Evolutionary conservation across 2,329 filamentous ascomycete genomes (phyloP).

Genomic region (Cladobotryum protrusum): DNA sequence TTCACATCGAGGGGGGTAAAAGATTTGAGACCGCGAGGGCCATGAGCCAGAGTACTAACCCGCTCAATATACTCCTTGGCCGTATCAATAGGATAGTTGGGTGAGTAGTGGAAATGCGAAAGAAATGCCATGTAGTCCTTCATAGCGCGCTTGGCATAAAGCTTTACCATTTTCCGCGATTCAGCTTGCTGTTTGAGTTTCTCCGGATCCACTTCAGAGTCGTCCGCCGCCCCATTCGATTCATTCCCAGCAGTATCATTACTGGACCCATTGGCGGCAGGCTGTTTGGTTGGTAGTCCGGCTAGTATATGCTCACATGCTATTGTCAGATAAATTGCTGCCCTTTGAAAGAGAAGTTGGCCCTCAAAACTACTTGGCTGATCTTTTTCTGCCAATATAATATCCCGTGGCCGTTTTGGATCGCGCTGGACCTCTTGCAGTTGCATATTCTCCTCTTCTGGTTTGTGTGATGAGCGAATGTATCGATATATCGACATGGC

Average conservation of each 20-base stretch:
- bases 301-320: slow-evolving; percentile 59
- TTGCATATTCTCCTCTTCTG: slow-evolving; percentile 46
- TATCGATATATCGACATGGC: slow-evolving; percentile 52
- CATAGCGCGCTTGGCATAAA: slow-evolving; percentile 68
- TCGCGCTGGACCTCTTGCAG: slow-evolving; percentile 25
- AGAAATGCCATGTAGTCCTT: slow-evolving; percentile 70
- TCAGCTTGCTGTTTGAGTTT: slow-evolving; percentile 18
- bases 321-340: slow-evolving; percentile 63
- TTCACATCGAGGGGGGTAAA: slow-evolving; percentile 21
- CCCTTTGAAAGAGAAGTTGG: slow-evolving; percentile 72
- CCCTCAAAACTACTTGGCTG: slow-evolving; percentile 70
- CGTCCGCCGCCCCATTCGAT: slow-evolving; percentile 1
- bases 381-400: slow-evolving; percentile 33
- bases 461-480: slow-evolving; percentile 46
- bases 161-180: slow-evolving; percentile 60
- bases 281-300: slow-evolving; percentile 36
- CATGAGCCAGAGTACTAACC: slow-evolving; percentile 50
- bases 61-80: slow-evolving; percentile 52
- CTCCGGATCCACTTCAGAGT: slow-evolving; percentile 10
- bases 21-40: slow-evolving; percentile 35
- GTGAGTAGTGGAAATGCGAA: slow-evolving; percentile 71
- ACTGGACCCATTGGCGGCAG: background rate
- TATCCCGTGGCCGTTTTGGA: slow-evolving; percentile 26
- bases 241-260: slow-evolving; percentile 9
- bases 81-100: slow-evolving; percentile 56